phyloP scores from a whole-genome alignment of 2,329 filamentous ascomycete genomes.

The Aspergillus pseudoviridinutans region DNA sequence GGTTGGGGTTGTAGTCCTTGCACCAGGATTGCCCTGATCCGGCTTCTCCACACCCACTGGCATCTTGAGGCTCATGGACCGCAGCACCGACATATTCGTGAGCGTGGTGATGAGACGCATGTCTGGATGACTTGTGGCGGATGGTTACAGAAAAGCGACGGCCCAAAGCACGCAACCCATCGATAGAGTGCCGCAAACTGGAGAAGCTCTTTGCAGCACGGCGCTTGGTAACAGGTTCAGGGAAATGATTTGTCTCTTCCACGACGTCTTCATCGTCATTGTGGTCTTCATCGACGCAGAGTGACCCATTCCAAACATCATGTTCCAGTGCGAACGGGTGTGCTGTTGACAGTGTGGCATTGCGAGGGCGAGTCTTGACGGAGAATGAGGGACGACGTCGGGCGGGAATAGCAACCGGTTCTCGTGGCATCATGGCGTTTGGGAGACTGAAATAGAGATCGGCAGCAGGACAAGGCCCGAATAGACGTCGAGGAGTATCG shows the following conservation, averaged over 20 bases:
- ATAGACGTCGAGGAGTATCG: background rate
- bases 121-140: slow-evolving; percentile 35
- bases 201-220: slow-evolving; percentile 41
- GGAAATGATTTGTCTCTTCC: slow-evolving; percentile 31
- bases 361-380: slow-evolving; percentile 35
- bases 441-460: background rate
- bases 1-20: slow-evolving; percentile 28
- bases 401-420: slow-evolving; percentile 24
- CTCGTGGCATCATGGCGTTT: slow-evolving; percentile 26
- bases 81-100: slow-evolving; percentile 13
- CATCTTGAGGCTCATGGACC: slow-evolving; percentile 17
- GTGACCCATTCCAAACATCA: slow-evolving; percentile 22
- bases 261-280: slow-evolving; percentile 23
- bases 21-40: slow-evolving; percentile 24
- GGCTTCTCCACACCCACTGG: slow-evolving; percentile 22
- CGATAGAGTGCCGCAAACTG: slow-evolving; percentile 38
- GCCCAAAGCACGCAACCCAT: slow-evolving; percentile 38
- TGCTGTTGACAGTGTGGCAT: slow-evolving; percentile 25
- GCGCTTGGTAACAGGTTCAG: slow-evolving; percentile 28
- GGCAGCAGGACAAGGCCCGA: background rate
- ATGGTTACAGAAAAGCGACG: slow-evolving; percentile 40
- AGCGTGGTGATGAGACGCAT: slow-evolving; percentile 16
- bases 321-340: slow-evolving; percentile 18
- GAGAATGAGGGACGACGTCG: slow-evolving; percentile 39
- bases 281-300: slow-evolving; percentile 20